phyloP scores from a whole-genome alignment of 2,329 filamentous ascomycete species.

The Zarea fungicola region DNA sequence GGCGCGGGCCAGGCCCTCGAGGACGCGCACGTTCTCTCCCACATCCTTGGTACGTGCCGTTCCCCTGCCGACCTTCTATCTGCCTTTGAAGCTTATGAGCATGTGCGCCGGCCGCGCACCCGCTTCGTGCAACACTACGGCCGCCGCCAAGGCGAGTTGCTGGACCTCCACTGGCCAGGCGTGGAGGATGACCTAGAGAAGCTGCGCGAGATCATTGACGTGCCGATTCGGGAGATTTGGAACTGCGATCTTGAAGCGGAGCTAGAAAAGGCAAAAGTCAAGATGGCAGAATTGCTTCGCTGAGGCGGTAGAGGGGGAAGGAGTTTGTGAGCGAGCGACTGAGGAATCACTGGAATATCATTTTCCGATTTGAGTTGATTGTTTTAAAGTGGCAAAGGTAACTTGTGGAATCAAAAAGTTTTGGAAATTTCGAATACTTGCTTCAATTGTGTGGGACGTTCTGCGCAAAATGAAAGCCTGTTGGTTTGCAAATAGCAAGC shows the following conservation, averaged over 20 bases:
- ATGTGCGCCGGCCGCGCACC: constrained; percentile 10
- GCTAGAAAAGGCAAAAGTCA: constrained; percentile 8
- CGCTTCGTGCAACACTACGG: constrained; percentile 10
- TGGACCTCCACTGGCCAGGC: constrained; percentile 6
- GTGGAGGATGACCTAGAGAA: constrained; percentile 8
- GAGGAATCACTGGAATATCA: too few relatives aligned
- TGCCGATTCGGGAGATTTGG: constrained; percentile 6
- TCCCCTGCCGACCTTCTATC: constrained; percentile 1
- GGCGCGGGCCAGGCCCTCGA: constrained; percentile 14
- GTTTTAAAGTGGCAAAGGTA: too few relatives aligned
- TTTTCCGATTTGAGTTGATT: too few relatives aligned
- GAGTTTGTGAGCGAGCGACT: background rate
- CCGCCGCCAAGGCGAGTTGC: constrained; percentile 12
- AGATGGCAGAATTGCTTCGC: constrained; percentile 1
- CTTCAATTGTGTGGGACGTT: too few relatives aligned
- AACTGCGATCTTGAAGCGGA: constrained; percentile 13
- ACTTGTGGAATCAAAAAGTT: too few relatives aligned
- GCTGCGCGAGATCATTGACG: background rate
- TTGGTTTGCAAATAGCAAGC: too few relatives aligned
- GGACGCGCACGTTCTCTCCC: constrained; percentile 13
- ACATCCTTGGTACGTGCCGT: constrained; percentile 9
- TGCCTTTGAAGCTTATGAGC: constrained; percentile 9
- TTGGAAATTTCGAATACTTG: too few relatives aligned
- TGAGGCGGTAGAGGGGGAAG: background rate
- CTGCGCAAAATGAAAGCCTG: too few relatives aligned